Base-by-base conservation (phyloP, 2,329 filamentous ascomycete species). In the Thielaviopsis musarum region DNA sequence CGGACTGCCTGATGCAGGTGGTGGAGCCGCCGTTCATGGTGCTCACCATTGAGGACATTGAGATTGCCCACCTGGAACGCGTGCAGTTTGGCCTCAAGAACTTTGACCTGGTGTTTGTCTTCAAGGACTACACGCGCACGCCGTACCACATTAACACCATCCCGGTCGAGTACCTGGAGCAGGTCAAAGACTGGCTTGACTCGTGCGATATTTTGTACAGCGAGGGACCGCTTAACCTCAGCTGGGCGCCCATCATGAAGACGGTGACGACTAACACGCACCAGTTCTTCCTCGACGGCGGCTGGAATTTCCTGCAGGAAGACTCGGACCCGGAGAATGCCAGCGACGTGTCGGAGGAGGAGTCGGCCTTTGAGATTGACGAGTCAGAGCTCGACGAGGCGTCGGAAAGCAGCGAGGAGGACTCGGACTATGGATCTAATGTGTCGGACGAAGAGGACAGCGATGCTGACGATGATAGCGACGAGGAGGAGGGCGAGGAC, bases 201-300 rank as follows among this genome's bases (percentile, higher is more conserved):
- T 91, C 86, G 1, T 91, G 93, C 54, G 91, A 98, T 68, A 95
- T 98, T 68, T 85, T 93, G 19, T 97, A 85, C 75, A 87, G 83
- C 13, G 94, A 98, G 72, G 93, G 93, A 60, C 93, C 91, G 1
- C 82, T 98, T 65, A 98, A 98, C 74, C 79, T 98, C 60, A 97
- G 97, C 77, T 98, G 93, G 93, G 87, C 88, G 12, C 95, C 91
- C 17, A 98, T 98, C 69, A 98, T 98, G 90, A 98, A 98, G 79
- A 98, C 93, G 0, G 91, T 98, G 26, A 91, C 87, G 21, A 84
- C 87, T 41, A 91, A 98, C 69, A 88, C 93, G 1, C 91, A 98
- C 69, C 82, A 86, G 66, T 98, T 98, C 81, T 98, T 96, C 71
- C 82, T 79, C 3, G 91, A 97, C 64, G 93, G 94, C 34, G 93